phyloP scores from a whole-genome alignment of 2,329 filamentous ascomycete species.

The Aspergillus flavus region DNA sequence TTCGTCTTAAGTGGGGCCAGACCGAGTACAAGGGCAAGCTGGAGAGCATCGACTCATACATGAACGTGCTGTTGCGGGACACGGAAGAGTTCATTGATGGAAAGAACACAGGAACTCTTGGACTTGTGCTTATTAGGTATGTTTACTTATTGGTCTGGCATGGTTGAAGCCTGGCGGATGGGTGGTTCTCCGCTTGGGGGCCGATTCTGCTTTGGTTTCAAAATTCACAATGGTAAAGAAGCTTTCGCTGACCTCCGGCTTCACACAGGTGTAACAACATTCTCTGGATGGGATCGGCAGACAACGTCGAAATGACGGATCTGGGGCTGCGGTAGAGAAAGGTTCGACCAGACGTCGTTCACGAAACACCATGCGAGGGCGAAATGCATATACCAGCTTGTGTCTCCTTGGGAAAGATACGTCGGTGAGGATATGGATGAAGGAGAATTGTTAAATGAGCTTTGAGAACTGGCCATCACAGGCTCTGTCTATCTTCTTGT shows the following conservation, averaged over 20 bases:
- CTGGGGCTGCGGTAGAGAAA: conserved; percentile 35
- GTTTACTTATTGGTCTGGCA: conserved; percentile 22
- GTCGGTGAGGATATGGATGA: conserved; percentile 8
- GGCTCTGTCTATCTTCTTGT: conserved; percentile 20
- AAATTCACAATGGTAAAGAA: not conserved
- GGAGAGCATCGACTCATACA: conserved; percentile 94
- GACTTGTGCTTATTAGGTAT: conserved; percentile 89
- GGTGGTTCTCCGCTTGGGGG: not conserved
- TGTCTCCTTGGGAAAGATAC: conserved; percentile 11
- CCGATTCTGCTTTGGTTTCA: not conserved
- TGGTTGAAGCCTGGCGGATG: not conserved
- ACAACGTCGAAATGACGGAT: conserved; percentile 53
- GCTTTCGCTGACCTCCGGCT: not conserved
- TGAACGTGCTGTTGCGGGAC: conserved; percentile 93
- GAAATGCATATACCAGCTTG: conserved; percentile 21
- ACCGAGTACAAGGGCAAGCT: conserved; percentile 95
- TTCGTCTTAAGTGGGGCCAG: conserved; percentile 97
- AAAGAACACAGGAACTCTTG: conserved; percentile 80
- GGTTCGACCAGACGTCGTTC: conserved; percentile 27
- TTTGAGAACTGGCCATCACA: conserved; percentile 12
- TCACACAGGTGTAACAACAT: conserved; percentile 84
- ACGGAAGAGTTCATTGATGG: conserved; percentile 92
- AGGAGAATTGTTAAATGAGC: conserved; percentile 7
- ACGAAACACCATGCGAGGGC: conserved; percentile 11
- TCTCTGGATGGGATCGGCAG: conserved; percentile 76